phyloP scores from a whole-genome alignment of 306 rosid genomes.

The Rubus parviflorus region DNA sequence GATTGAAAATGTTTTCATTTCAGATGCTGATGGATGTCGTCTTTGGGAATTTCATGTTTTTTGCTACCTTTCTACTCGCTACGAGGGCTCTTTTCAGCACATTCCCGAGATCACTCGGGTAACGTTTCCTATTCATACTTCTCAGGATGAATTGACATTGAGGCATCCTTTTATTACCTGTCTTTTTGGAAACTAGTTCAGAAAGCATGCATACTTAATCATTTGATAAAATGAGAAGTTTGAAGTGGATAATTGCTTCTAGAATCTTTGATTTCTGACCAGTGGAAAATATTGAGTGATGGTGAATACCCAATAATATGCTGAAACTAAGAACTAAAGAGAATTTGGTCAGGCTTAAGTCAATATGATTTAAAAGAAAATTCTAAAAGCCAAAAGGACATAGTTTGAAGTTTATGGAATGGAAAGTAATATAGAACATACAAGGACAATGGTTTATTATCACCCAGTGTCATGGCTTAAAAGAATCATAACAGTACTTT shows the following conservation, averaged over 20 bases:
- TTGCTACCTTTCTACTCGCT: conserved; percentile 54
- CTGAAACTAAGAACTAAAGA: neutral
- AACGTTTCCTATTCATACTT: neutral
- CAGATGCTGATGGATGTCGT: conserved; percentile 60
- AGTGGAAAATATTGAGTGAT: neutral
- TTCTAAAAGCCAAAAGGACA: neutral
- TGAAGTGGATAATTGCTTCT: neutral
- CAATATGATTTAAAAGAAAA: too few relatives aligned
- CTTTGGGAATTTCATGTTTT: conserved; percentile 67
- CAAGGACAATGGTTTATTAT: neutral
- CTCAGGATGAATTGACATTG: neutral
- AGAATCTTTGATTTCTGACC: neutral
- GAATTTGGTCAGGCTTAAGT: neutral
- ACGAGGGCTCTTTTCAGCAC: conserved; percentile 46
- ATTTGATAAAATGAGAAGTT: neutral
- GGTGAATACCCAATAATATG: neutral
- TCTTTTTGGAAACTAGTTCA: neutral
- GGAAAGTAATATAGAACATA: neutral
- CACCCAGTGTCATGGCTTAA: neutral
- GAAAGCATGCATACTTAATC: neutral
- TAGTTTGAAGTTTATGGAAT: neutral
- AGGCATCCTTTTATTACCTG: neutral
- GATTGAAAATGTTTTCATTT: conserved; percentile 10
- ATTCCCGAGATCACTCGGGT: conserved; percentile 53
- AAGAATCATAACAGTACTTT: conserved; percentile 7